Percentiles rank a stretch among this genome's conserved stretches.
Conservation (phyloP, 2,329 filamentous ascomycete species). For the Coleophoma crateriformis region DNA sequence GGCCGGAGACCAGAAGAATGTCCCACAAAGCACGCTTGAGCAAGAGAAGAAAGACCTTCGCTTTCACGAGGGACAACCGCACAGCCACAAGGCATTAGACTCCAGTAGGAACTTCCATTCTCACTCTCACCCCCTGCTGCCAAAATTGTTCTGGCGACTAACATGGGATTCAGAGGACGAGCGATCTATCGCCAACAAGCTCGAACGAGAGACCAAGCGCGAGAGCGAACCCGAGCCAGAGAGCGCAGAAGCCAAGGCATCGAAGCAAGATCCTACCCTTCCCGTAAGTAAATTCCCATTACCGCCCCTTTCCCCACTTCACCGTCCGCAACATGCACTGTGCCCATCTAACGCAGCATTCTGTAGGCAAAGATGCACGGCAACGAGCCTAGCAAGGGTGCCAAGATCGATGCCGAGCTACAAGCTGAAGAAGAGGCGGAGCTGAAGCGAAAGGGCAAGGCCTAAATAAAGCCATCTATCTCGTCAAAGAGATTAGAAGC, state of each 20-base stretch:
- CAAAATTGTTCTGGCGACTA: background rate
- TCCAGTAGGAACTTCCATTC: conserved; percentile 51
- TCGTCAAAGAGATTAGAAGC: too few species aligned
- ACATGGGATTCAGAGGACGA: conserved; percentile 51
- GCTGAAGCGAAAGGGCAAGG: conserved; percentile 52
- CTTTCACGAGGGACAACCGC: conserved; percentile 66
- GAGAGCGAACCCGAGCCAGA: conserved; percentile 38
- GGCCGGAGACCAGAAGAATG: conserved; percentile 69
- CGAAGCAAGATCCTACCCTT: conserved; percentile 48
- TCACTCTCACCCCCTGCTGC: background rate
- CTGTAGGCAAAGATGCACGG: conserved; percentile 56
- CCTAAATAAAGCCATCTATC: conserved; percentile 16
- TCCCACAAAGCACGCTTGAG: conserved; percentile 42
- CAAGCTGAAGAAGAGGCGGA: conserved; percentile 62
- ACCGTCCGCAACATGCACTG: conserved; percentile 3
- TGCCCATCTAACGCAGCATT: background rate
- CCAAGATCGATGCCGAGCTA: conserved; percentile 65
- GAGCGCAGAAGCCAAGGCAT: conserved; percentile 15
- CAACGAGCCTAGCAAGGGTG: conserved; percentile 68
- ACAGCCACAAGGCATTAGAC: conserved; percentile 65
- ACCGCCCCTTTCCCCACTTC: conserved; percentile 28
- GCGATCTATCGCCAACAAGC: conserved; percentile 65
- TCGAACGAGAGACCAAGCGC: conserved; percentile 54
- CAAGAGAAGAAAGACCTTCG: conserved; percentile 45
- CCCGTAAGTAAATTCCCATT: conserved; percentile 35